phyloP scores from a whole-genome alignment of 1,284 basidiomycete genomes.

The Agaricales sp. region DNA sequence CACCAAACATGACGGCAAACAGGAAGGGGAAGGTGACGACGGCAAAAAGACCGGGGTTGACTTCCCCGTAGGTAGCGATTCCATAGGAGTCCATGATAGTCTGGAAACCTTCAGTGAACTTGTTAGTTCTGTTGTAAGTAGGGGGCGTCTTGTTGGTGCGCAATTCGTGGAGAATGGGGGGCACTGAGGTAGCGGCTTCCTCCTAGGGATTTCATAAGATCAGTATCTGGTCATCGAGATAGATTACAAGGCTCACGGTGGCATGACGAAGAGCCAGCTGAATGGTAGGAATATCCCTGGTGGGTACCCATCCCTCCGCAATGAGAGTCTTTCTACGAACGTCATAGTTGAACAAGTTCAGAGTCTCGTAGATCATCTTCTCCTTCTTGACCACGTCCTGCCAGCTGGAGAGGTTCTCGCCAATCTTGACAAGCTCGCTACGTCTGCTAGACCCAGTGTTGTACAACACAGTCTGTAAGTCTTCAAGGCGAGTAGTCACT shows the following conservation, averaged over 20 bases:
- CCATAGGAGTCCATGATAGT: constrained; percentile 98
- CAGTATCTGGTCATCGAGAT: constrained; percentile 1
- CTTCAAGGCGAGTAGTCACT: constrained; percentile 85
- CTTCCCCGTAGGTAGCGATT: constrained; percentile 91
- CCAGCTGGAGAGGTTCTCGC: constrained; percentile 85
- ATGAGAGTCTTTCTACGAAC: constrained; percentile 89
- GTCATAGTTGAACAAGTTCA: constrained; percentile 95
- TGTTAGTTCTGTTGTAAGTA: constrained; percentile 92
- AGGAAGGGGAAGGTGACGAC: constrained; percentile 97
- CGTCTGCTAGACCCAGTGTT: constrained; percentile 85
- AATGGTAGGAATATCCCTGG: constrained; percentile 80
- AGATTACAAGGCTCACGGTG: constrained; percentile 45
- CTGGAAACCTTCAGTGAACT: constrained; percentile 97
- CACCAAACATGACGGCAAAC: constrained; percentile 99
- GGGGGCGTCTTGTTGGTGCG: constrained; percentile 89
- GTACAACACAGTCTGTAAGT: constrained; percentile 84
- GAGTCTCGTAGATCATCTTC: constrained; percentile 90
- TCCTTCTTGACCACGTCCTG: constrained; percentile 92
- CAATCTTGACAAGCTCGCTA: constrained; percentile 78
- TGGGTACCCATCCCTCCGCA: constrained; percentile 97
- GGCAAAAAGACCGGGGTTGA: constrained; percentile 94
- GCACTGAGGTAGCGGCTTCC: constrained; percentile 86
- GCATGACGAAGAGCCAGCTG: constrained; percentile 87
- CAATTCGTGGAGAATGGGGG: constrained; percentile 89
- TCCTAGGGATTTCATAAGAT: constrained; percentile 40